Evolutionary conservation across 495 filamentous ascomycete genomes (phyloP), one percentile per base, ranked within the genome.

Genomic region (Penicillium robsamsonii): DNA sequence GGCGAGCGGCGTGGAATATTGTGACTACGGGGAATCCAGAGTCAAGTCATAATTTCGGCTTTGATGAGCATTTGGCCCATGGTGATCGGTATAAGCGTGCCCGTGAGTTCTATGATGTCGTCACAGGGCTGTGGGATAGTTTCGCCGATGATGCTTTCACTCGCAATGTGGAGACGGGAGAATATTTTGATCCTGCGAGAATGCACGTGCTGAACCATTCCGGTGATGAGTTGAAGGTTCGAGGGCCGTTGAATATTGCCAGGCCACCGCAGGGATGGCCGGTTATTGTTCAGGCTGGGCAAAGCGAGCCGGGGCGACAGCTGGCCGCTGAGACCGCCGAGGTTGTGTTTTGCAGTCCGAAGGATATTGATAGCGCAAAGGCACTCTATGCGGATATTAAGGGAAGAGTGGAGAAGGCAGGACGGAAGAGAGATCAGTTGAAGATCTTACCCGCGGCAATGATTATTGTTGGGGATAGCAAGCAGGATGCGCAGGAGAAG

Each of bases 71-170:
- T 30, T 56, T 75, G 41, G 64, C 68, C 17, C 72, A 75, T 50
- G 53, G 62, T 7, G 68, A 70, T 48, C 63, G 72, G 18, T 75
- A 75, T 45, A 73, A 73, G 53, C 72, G 72, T 9, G 72, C 72
- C 7, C 53, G 72, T 4, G 72, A 75, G 25, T 75, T 75, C 53
- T 73, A 75, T 49, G 70, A 71, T 3, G 62, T 73, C 4, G 72
- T 73, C 0, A 73, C 72, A 0, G 72, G 72, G 18, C 27, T 75
- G 5, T 83, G 80, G 80, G 80, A 83, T 61, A 76, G 72, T 52
- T 81, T 81, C 52, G 77, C 78, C 15, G 80, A 83, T 29, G 80
- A 83, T 54, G 80, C 80, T 1, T 81, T 83, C 43, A 56, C 75
- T 2, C 75, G 77, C 1, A 65, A 81, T 55, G 66, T 69, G 7